Percentiles rank a stretch among this genome's conserved stretches.
Evolutionary conservation across 176 grass and related monocot genomes (phyloP).

Genomic region (Aegilops tauschii): DNA sequence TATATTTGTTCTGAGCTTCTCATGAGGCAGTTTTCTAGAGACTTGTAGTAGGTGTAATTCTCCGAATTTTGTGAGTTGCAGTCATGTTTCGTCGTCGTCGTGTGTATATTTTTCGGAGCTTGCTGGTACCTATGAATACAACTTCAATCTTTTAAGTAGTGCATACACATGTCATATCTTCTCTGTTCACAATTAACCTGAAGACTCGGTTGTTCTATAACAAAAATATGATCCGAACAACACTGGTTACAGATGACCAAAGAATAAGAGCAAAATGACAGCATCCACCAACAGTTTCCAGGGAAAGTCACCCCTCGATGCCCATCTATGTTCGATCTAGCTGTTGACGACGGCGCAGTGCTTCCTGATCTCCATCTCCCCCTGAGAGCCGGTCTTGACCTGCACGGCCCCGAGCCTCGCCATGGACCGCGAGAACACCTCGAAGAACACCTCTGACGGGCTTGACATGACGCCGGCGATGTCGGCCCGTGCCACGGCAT

Average conservation of each 20-base stretch:
- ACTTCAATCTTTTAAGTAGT: too few relatives aligned
- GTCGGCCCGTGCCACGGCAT: neutral
- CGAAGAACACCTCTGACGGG: conserved; percentile 49
- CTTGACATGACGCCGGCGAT: conserved; percentile 25
- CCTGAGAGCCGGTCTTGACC: conserved; percentile 58
- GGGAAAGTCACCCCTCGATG: neutral
- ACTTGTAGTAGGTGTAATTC: neutral
- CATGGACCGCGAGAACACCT: conserved; percentile 72
- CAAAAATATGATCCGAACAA: neutral
- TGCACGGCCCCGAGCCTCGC: conserved; percentile 43
- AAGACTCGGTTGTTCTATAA: neutral
- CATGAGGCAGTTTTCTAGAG: neutral
- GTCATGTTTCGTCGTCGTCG: neutral
- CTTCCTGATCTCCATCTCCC: conserved; percentile 59
- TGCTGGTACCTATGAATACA: too few relatives aligned
- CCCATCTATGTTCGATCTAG: neutral
- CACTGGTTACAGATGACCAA: neutral
- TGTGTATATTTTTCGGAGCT: too few relatives aligned
- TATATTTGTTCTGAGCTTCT: too few relatives aligned
- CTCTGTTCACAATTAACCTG: neutral
- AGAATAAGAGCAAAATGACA: conserved; percentile 1
- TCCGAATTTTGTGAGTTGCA: neutral
- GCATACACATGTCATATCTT: neutral
- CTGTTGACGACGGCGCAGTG: conserved; percentile 52
- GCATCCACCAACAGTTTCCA: too few relatives aligned